Evolutionary conservation across 2,329 filamentous ascomycete genomes (phyloP), one percentile per base, ranked within the genome.

Genomic region (Trichoderma simmonsii): DNA sequence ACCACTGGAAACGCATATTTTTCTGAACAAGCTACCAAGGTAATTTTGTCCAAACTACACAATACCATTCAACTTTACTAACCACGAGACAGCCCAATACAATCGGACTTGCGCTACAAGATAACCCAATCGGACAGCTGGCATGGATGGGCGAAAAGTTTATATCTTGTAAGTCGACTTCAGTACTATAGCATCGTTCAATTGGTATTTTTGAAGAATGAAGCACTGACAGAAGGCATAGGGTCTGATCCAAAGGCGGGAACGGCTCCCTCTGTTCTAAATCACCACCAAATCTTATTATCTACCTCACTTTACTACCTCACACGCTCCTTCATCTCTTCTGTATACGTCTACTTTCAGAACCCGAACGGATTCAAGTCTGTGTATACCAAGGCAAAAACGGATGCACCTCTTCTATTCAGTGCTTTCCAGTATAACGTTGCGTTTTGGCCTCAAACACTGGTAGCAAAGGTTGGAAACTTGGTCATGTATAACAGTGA

Each of bases 121-220:
- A 51, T 51, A 51, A 51, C 43, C 43, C 43, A 51, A 21, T 51
- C 1, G 43, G 43, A 51, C 43, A 51, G 43, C 9, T 51, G 43
- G 43, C 43, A 6, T 51, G 43, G 43, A 51, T 51, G 43, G 43
- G 43, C 1, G 43, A 51, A 51, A 51, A 51, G 43, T 51, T 51
- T 6, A 51, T 51, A 21, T 9, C 43, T 51, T 51, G 43, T 51
- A 12, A 51, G 43, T 51, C 9, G 9, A 4, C 9, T 2, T 21
- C n/a, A 21, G 11, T 2, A 21, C 43, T 6, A 11, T 0, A 2
- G n/a, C 4, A 4, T 51, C 1, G 9, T 51, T 0, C 0, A 21
- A 12, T 51, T 51, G n/a, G 11, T 21, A n/a, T 21, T 48, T 21
- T n/a, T 21, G n/a, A 51, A 21, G n/a, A 12, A 21, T 12, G 0